phyloP scores from a whole-genome alignment of 306 rosid genomes.

The Psophocarpus tetragonolobus region DNA sequence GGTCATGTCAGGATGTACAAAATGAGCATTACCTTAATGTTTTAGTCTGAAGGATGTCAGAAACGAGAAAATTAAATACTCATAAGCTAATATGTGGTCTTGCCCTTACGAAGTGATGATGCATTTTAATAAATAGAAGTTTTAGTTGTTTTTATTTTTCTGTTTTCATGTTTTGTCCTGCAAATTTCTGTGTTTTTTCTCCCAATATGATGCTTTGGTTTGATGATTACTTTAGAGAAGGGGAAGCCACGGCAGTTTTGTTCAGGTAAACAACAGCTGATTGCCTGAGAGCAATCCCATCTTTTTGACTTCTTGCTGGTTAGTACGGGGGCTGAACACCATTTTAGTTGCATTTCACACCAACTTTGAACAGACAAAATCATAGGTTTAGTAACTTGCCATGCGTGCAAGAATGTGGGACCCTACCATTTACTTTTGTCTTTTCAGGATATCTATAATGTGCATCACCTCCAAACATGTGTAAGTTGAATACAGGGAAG shows the following conservation, averaged over 20 bases:
- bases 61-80: neutral
- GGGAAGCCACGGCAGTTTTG: neutral
- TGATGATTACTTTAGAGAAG: neutral
- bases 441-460: constrained; percentile 20
- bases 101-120: neutral
- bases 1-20: neutral
- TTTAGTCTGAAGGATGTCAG: neutral
- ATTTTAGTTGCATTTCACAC: constrained; percentile 25
- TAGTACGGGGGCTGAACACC: neutral
- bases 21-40: neutral
- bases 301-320: constrained; percentile 8
- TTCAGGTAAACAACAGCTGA: neutral
- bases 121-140: neutral
- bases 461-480: constrained; percentile 25
- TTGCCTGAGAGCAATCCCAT: neutral
- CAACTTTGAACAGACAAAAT: constrained; percentile 41
- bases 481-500: neutral
- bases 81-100: neutral
- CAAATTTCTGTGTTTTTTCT: neutral
- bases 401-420: constrained; percentile 40
- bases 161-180: neutral
- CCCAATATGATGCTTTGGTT: neutral
- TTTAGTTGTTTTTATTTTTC: constrained; percentile 1
- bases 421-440: constrained; percentile 51
- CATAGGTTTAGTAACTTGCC: constrained; percentile 42